Evolutionary conservation across 2,329 filamentous ascomycete genomes (phyloP), one percentile per base, ranked within the genome.

Genomic region (Beauveria sp.): DNA sequence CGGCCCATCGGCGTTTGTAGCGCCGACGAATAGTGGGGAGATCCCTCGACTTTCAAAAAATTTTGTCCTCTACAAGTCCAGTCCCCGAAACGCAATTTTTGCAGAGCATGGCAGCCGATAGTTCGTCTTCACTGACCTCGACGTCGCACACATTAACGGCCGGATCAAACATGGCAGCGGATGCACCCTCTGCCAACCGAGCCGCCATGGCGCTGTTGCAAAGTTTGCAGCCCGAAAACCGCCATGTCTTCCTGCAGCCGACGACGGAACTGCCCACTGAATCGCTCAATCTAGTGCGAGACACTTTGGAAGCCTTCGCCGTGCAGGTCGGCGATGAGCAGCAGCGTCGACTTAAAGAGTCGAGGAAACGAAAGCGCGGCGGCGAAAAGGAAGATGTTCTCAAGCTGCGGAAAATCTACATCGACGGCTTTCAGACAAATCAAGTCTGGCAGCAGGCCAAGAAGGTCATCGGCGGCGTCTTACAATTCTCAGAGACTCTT

Each of bases 391-490:
- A 75, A 53, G 75, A 83, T 66, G 77, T 89, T 1, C 71, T 97
- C 65, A 91, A 91, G 69, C 79, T 96, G 69, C 88, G 89, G 68
- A 92, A 90, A 74, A 79, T 99, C 18, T 90, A 97, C 72, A 80
- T 91, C 7, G 86, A 96, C 62, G 95, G 93, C 0, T 96, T 98
- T 68, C 90, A 89, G 68, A 88, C 90, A 12, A 85, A 88, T 22
- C 93, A 98, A 75, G 87, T 99, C 49, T 99, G 93, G 90, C 91
- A 97, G 74, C 95, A 99, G 77, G 89, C 91, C 9, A 88, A 87
- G 70, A 86, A 90, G 68, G 91, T 98, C 22, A 87, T 98, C 62
- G 82, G 74, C 14, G 80, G 80, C 52, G 75, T 83, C 12, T 67
- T 85, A 51, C 73, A 76, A 48, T 79, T 83, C 65, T 80, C 81